These are phyloP conservation scores for Leonotis leonurus DNA, from an alignment of 257 asterid species.

Conservation along the genomic window DNA sequence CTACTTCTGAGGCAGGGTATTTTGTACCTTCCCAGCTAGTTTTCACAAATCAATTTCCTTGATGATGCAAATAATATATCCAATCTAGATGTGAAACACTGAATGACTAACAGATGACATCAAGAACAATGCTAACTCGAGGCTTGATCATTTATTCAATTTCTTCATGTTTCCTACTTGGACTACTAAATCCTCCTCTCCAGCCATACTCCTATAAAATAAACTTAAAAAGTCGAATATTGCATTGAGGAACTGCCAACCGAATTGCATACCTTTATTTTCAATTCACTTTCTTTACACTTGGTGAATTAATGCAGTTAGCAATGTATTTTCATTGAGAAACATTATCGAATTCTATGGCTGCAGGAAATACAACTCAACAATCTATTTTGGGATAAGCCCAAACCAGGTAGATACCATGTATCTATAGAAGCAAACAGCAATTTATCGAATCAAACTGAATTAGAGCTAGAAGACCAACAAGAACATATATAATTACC, in stretches of 20 bases:
- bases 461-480: neutral
- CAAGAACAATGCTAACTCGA: neutral
- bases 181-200: neutral
- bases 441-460: neutral
- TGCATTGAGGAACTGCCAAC: neutral
- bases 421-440: neutral
- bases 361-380: no score
- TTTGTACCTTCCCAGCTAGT: neutral
- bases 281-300: neutral
- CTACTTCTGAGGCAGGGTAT: neutral
- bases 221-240: neutral
- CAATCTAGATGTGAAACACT: neutral
- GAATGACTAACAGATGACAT: neutral
- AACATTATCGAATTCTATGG: no score
- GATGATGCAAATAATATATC: neutral
- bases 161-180: neutral
- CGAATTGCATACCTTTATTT: neutral
- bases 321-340: no score
- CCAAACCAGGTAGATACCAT: no score
- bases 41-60: neutral
- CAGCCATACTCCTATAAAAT: neutral
- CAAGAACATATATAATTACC: conserved; percentile 36
- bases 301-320: no score
- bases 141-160: neutral
- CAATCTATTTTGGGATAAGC: no score